Evolutionary conservation across 2,329 filamentous ascomycete genomes (phyloP), one percentile per base, ranked within the genome.

Genomic region (Byssothecium circinans): DNA sequence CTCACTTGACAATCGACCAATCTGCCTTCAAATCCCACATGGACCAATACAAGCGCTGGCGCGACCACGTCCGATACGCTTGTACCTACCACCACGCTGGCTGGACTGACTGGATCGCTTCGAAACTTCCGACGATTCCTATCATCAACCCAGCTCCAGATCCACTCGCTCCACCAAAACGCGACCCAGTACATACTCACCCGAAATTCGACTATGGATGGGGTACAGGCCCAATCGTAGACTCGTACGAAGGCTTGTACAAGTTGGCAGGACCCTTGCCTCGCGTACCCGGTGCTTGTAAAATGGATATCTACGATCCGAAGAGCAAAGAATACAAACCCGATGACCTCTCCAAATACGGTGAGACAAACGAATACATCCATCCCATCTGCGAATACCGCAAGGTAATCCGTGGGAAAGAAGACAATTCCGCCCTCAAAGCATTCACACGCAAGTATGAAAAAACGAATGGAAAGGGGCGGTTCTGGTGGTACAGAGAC

Each of bases 311-410:
- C 3, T 67, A 57, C 40, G 45, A 65, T 35, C 38, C 44, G 2
- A 32, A 70, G 1, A 63, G 72, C 40, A 67, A 71, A 1, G 58
- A 63, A 6, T 68, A 64, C 12, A 70, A 70, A 15, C 61, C 63
- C 14, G 52, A 59, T 4, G 75, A 74, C 0, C 59, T 73, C 6
- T 58, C 67, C 5, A 65, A 69, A 0, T 57, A 77, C 6, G 64
- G 70, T 10, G 62, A 75, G 8, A 79, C 78, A 3, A 69, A 76
- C 49, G 77, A 80, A 53, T 80, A 78, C 50, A 74, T 80, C 8
- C 78, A 80, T 49, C 73, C 78, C 5, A 57, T 70, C 11, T 64
- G 63, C 10, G 45, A 60, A 34, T 60, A 63, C 25, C 67, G 67
- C 44, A 49, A 54, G 15, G 44, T 64, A 8, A 50, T 65, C 12